Evolutionary conservation across 1,284 basidiomycete genomes (phyloP), one percentile per base, ranked within the genome.

Genomic region (Stereum hirsutum): DNA sequence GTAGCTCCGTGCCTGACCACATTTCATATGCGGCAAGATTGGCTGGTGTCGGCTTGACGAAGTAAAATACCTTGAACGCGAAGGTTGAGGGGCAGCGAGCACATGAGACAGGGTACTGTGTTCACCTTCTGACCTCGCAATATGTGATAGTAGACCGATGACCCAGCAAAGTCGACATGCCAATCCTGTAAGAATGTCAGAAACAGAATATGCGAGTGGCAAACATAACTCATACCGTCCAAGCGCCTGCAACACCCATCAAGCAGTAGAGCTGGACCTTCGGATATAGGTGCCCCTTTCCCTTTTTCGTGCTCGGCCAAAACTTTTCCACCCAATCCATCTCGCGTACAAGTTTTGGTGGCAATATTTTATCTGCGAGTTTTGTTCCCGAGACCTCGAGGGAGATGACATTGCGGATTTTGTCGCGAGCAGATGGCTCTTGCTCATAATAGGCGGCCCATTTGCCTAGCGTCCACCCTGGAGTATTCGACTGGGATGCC

Each of bases 221-320:
- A 12, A 32, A 23, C 14, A 17, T 7, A 25, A 14, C 11, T 64
- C 78, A 58, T 52, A 90, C 93, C 48, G 95, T 97, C 89, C 93
- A 96, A 26, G 91, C 91, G 49, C 77, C 74, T 19, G 69, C 70
- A 12, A 81, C 86, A 42, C 90, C 84, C 90, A 98, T 97, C 48
- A 99, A 67, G 56, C 94, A 96, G 60, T 99, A 99, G 35, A 96
- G 65, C 57, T 96, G 92, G 4, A 99, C 95, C 55, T 96, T 95
- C 5, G 95, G 95, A 61, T 90, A 97, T 36, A 68, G 56, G 47
- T 86, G 74, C 0, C 81, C 81, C 51, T 79, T 79, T 15, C 84
- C 83, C 55, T 78, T 83, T 52, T 76, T 74, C 42, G 74, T 78
- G 47, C 66, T 70, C 0, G 89, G 91, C 95, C 95, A 99, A 60